phyloP scores from a whole-genome alignment of 2,329 filamentous ascomycete species.

The Fusarium musae region DNA sequence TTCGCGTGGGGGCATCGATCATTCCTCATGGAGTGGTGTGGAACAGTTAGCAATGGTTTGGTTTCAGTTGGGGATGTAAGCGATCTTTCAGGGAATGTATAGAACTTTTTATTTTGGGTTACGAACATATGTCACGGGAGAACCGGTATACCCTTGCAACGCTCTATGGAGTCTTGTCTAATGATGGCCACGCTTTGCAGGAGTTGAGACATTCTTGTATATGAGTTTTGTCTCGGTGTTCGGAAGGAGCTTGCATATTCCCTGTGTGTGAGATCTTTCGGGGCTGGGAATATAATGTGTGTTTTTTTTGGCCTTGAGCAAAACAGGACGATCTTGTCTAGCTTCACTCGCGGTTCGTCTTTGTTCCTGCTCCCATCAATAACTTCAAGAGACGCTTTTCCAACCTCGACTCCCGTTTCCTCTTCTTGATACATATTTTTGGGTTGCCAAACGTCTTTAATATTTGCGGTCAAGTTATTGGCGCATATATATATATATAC shows the following conservation, averaged over 20 bases:
- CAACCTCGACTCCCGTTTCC: constrained; percentile 36
- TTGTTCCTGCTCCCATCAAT: constrained; percentile 30
- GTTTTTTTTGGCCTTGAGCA: constrained; percentile 36
- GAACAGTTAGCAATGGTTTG: constrained; percentile 47
- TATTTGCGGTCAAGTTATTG: not conserved
- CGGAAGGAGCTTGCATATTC: constrained; percentile 41
- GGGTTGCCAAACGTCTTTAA: constrained; percentile 1
- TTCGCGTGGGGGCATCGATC: constrained; percentile 51
- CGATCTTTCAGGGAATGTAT: constrained; percentile 49
- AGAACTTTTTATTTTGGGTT: constrained; percentile 48
- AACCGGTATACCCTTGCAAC: constrained; percentile 46
- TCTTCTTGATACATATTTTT: constrained; percentile 31
- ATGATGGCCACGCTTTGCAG: constrained; percentile 48
- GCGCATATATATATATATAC: constrained; percentile 1
- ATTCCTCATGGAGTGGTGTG: constrained; percentile 50
- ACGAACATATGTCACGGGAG: constrained; percentile 51
- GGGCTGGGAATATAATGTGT: constrained; percentile 49
- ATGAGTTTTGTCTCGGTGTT: constrained; percentile 45
- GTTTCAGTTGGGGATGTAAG: constrained; percentile 36
- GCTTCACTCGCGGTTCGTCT: constrained; percentile 39
- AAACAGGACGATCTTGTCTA: constrained; percentile 45
- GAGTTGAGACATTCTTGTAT: constrained; percentile 45
- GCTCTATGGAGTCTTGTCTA: constrained; percentile 48
- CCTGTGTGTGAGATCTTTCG: constrained; percentile 44
- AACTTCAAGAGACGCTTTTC: constrained; percentile 38